Base-by-base conservation (phyloP, 495 filamentous ascomycete genomes). In the Daldinia decipiens region DNA sequence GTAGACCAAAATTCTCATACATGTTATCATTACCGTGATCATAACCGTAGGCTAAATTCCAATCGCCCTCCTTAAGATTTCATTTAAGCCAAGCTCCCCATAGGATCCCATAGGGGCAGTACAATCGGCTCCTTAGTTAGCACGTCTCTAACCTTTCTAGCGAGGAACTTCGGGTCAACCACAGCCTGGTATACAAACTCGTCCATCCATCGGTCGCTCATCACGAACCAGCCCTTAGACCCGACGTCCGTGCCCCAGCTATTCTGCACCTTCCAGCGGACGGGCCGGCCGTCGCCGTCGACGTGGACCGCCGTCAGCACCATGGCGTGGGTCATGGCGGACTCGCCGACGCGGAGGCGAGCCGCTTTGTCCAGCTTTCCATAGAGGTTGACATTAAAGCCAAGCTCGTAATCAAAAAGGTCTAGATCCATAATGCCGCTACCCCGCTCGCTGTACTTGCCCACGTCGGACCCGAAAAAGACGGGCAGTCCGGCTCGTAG, bases 401-500 rank as follows among this genome's bases (percentile, higher is more conserved):
- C 93, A 1, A 95, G 87, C 67, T 89, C 82, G 75, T 92, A 92
- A 72, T 95, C 89, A 64, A 89, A 84, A 32, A 95, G 79, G 3
- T 82, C 84, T 5, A 87, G 80, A 76, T 95, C 93, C 89, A 96
- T 91, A 73, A 95, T 87, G 32, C 93, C 93, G n/a, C 79, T 82
- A 2, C 65, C 60, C 0, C 74, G 73, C 72, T 93, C 88, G 59
- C 83, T 87, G 79, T 88, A 94, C 77, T 95, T 94, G 39, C 93
- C 93, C 0, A 95, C 93, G 71, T 97, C 93, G 43, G 85, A 90
- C 51, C 93, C 93, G 79, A 97, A 97, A 84, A 97, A 97, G 54
- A 95, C 85, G 17, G 93, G 93, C 8, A 91, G 76, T 27, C 91
- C 91, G 2, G 87, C 85, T 69, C 87, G 82, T 17, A 97, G 86